Conservation (phyloP, 257 asterid species). For the Salvia hispanica region DNA sequence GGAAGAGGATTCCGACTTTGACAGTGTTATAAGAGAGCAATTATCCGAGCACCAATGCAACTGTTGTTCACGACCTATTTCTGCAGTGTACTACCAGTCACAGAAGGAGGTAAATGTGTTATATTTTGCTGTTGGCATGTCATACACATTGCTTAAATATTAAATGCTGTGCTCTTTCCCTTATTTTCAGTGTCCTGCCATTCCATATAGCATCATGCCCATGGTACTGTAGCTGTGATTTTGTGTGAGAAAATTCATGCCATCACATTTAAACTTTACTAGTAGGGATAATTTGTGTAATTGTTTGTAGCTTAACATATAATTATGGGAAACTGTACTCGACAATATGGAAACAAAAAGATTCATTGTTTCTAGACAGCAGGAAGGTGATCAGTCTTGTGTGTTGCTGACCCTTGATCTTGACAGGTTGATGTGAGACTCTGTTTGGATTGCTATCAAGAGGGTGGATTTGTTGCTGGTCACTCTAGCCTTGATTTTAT, state of each 20-base stretch:
- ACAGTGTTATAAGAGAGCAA: conserved; percentile 66
- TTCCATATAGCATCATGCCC: conserved; percentile 16
- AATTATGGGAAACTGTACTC: neutral
- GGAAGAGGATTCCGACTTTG: conserved; percentile 62
- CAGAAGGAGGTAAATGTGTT: conserved; percentile 80
- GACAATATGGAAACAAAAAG: neutral
- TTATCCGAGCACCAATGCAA: conserved; percentile 72
- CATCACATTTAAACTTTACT: neutral
- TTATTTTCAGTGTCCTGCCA: conserved; percentile 15
- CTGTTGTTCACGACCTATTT: conserved; percentile 65
- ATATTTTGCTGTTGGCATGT: conserved; percentile 22
- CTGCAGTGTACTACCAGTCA: conserved; percentile 73
- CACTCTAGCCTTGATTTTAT: conserved; percentile 90
- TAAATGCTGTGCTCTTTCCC: conserved; percentile 13
- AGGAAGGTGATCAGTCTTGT: conserved; percentile 5
- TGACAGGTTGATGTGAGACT: conserved; percentile 76
- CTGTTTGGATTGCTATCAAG: conserved; percentile 86
- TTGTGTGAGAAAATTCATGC: too few species aligned
- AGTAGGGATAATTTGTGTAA: neutral
- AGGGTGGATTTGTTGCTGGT: conserved; percentile 84
- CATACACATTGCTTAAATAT: neutral
- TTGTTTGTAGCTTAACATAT: neutral
- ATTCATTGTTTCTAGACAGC: neutral
- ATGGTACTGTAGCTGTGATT: neutral
- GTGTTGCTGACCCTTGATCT: conserved; percentile 36